Evolutionary conservation across 2,329 filamentous ascomycete species (phyloP).

Genomic region (Diaporthe velutina): DNA sequence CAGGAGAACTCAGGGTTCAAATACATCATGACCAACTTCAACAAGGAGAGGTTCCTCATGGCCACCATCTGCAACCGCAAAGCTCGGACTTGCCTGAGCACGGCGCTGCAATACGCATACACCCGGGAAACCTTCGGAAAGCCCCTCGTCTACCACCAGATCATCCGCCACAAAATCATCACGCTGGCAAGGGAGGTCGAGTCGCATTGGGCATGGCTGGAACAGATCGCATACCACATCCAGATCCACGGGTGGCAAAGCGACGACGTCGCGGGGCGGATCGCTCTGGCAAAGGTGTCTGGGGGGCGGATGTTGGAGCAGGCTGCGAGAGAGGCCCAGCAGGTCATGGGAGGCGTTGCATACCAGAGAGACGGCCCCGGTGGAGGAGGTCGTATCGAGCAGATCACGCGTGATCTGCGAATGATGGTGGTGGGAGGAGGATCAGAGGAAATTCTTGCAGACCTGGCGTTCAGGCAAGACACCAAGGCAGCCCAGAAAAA

Average conservation of each 20-base stretch:
- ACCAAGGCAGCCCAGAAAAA: constrained; percentile 33
- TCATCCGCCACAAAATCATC: constrained; percentile 68
- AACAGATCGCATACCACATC: constrained; percentile 68
- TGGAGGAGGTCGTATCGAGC: constrained; percentile 58
- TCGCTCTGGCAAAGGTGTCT: constrained; percentile 55
- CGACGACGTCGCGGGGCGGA: constrained; percentile 46
- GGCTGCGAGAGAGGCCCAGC: constrained; percentile 62
- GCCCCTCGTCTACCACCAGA: constrained; percentile 66
- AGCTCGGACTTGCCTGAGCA: constrained; percentile 65
- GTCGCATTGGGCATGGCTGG: constrained; percentile 68
- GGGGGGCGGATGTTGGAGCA: constrained; percentile 60
- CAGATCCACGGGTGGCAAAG: constrained; percentile 39
- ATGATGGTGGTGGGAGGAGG: constrained; percentile 66
- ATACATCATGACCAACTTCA: constrained; percentile 59
- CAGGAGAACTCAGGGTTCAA: constrained; percentile 65
- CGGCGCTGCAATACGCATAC: constrained; percentile 63
- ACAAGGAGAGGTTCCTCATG: constrained; percentile 69
- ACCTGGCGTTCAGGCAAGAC: constrained; percentile 61
- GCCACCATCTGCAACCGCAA: constrained; percentile 67
- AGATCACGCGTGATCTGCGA: constrained; percentile 61
- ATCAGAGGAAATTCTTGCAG: constrained; percentile 62
- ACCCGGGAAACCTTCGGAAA: constrained; percentile 67
- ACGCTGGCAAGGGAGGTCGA: constrained; percentile 69
- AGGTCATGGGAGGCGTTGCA: constrained; percentile 62
- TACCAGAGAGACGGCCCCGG: constrained; percentile 57